phyloP scores from a whole-genome alignment of 2,329 filamentous ascomycete genomes.

The Macrophomina phaseolina region DNA sequence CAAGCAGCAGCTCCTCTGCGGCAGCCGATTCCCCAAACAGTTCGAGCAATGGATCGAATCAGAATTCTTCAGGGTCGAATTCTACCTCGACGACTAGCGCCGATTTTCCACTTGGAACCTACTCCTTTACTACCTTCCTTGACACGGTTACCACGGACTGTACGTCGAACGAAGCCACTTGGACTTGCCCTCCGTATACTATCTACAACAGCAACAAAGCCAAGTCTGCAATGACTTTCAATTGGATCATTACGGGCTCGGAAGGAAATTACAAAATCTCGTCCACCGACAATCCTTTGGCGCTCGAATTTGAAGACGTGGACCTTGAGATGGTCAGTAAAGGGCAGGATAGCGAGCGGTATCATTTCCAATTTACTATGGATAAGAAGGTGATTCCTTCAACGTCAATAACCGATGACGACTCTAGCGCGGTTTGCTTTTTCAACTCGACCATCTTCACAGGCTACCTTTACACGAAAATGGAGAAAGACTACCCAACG shows the following conservation, averaged over 20 bases:
- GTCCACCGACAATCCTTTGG: slow-evolving; percentile 61
- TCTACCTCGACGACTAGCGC: slow-evolving; percentile 32
- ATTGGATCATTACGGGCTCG: slow-evolving; percentile 63
- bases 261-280: slow-evolving; percentile 57
- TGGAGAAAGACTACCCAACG: slow-evolving; percentile 48
- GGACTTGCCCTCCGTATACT: slow-evolving; percentile 66
- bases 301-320: slow-evolving; percentile 61
- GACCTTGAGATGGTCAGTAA: slow-evolving; percentile 57
- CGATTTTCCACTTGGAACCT: slow-evolving; percentile 67
- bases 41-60: background rate
- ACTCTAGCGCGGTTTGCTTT: slow-evolving; percentile 60
- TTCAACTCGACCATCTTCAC: slow-evolving; percentile 63
- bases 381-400: slow-evolving; percentile 60
- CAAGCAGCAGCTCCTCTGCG: background rate
- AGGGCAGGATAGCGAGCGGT: slow-evolving; percentile 59
- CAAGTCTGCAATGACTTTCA: slow-evolving; percentile 59
- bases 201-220: slow-evolving; percentile 53
- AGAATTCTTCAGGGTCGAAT: background rate
- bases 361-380: slow-evolving; percentile 62
- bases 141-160: slow-evolving; percentile 60
- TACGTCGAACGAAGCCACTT: slow-evolving; percentile 63
- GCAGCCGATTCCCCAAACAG: background rate
- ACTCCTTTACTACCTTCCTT: slow-evolving; percentile 65
- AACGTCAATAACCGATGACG: slow-evolving; percentile 50
- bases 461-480: slow-evolving; percentile 66